These are phyloP conservation scores for Bombardia bombarda DNA, from an alignment of 495 filamentous ascomycete genomes.

Conservation along the genomic window DNA sequence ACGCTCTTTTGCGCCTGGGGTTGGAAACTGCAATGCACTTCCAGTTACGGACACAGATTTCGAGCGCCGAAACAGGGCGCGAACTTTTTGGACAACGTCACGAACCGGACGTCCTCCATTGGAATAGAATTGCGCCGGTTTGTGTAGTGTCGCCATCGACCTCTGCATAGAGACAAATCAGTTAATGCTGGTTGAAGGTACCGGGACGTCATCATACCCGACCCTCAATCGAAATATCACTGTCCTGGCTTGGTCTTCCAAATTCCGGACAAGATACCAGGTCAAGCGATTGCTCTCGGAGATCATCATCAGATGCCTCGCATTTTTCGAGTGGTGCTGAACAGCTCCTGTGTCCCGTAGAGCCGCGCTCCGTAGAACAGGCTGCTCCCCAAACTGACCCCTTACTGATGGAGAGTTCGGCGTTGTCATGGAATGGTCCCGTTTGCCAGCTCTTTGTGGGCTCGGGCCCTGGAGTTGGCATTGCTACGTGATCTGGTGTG, in stretches of 20 bases:
- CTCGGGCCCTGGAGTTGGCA: too few relatives aligned
- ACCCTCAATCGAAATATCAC: background rate
- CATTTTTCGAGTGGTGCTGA: too few relatives aligned
- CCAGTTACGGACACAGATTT: constrained; percentile 8
- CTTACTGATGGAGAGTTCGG: too few relatives aligned
- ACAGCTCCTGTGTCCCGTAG: too few relatives aligned
- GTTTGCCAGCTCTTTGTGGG: too few relatives aligned
- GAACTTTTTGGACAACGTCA: constrained; percentile 1
- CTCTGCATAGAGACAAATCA: background rate
- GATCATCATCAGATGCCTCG: too few relatives aligned
- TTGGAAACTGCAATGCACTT: background rate
- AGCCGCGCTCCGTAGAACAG: too few relatives aligned
- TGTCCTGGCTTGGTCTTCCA: background rate
- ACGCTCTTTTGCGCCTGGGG: constrained; percentile 2
- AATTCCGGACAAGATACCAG: constrained; percentile 10
- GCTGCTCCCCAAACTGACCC: too few relatives aligned
- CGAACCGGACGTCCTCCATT: background rate
- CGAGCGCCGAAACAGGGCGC: constrained; percentile 7
- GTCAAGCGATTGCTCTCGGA: constrained; percentile 5
- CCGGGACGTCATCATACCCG: background rate
- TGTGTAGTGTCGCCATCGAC: too few relatives aligned
- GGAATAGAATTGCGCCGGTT: too few relatives aligned
- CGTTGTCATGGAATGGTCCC: too few relatives aligned
- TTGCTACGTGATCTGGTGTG: too few relatives aligned
- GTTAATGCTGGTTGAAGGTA: background rate